Base-by-base conservation (phyloP, 2,329 filamentous ascomycete genomes). In the Hypoxylon sp. region DNA sequence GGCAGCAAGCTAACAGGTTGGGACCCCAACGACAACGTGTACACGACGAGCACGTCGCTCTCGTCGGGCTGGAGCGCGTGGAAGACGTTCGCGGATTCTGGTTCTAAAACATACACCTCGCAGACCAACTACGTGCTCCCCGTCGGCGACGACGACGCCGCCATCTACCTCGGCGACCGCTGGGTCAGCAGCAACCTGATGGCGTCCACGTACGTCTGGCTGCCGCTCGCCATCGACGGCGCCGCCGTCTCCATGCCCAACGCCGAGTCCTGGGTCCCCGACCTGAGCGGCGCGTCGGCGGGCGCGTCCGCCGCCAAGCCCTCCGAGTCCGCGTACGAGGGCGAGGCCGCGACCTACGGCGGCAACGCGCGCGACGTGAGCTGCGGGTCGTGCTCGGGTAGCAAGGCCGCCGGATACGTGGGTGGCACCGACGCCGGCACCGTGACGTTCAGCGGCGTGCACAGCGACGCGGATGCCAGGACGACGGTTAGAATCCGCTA, bases 101-200 rank as follows among this genome's bases (percentile, higher is more conserved):
- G 82, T 0, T 75, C 77, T 7, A 76, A 72, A 35, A 88, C 86
- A 0, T 87, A 82, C 60, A 69, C 70, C 9, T 83, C 79, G 1
- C 85, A 89, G 62, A 84, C 82, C 0, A 82, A 75, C 25, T 87
- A 77, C 59, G 74, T 88, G 15, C 74, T 87, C 1, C 71, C 75
- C 0, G 55, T 74, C 2, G 67, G 71, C 34, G 61, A 64, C 26
- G 61, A 64, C 26, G 58, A 61, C 26, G 68, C 69, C 9, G 74
- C 75, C 37, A 77, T 86, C 55, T 89, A 88, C 68, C 79, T 87
- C 69, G 86, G 86, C 13, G 86, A 89, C 68, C 79, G 86, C 15
- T 89, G 86, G 86, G 68, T 81, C 0, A 78, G 75, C 4, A 66
- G 67, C n/a, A 83, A 88, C 55, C 74, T 89, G 0, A 79, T 78